Percentiles rank a stretch among this genome's conserved stretches.
Evolutionary conservation across 108 stramenopile species (phyloP).

Genomic region (Skeletonema grethae): DNA sequence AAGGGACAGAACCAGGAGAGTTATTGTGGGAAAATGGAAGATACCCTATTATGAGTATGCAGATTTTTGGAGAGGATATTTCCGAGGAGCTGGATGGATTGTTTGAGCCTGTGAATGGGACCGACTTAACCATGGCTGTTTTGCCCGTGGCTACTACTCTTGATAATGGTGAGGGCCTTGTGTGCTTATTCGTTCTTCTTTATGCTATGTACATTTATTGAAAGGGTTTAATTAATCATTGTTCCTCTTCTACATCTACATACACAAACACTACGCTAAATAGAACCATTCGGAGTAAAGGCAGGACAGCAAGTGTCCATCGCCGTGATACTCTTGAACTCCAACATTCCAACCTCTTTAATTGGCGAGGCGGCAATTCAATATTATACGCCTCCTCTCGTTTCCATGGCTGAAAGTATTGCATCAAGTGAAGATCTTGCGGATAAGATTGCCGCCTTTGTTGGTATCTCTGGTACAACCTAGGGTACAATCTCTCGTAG

Average conservation of each 20-base stretch:
- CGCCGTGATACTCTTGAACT: constrained; percentile 5
- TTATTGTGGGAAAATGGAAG: neutral
- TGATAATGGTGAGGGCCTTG: neutral
- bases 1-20: neutral
- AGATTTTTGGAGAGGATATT: neutral
- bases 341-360: neutral
- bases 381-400: neutral
- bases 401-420: neutral
- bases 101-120: neutral
- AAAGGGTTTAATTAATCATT: neutral
- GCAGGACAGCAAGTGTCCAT: constrained; percentile 8
- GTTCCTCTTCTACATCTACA: neutral
- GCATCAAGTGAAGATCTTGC: neutral
- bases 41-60: neutral
- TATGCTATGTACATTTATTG: neutral
- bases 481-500: no score
- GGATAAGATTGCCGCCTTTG: neutral
- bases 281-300: constrained; percentile 9
- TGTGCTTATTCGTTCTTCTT: neutral
- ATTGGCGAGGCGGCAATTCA: neutral
- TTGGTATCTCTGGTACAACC: neutral
- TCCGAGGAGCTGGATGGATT: neutral
- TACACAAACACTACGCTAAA: no score
- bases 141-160: constrained; percentile 8
- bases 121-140: constrained; percentile 12